phyloP scores from a whole-genome alignment of 2,329 filamentous ascomycete genomes.

The Rutstroemia sp. region DNA sequence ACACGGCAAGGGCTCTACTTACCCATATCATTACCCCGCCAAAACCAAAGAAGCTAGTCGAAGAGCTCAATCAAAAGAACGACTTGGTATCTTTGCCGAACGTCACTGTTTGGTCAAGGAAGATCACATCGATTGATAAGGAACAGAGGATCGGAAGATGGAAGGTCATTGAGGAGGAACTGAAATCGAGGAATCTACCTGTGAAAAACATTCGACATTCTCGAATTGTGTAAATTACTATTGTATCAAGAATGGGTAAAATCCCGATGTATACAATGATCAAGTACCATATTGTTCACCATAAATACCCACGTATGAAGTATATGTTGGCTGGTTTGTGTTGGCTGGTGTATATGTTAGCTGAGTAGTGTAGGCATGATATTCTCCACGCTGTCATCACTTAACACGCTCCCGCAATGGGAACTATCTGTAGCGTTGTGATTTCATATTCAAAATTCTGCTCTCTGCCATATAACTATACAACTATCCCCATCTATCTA shows the following conservation, averaged over 20 bases:
- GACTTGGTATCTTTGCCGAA: slow-evolving; percentile 54
- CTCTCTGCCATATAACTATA: no score
- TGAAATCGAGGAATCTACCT: slow-evolving; percentile 36
- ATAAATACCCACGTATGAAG: no score
- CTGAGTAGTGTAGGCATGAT: no score
- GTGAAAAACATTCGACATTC: neutral
- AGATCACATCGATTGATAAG: slow-evolving; percentile 63
- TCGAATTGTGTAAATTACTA: neutral
- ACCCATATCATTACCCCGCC: slow-evolving; percentile 44
- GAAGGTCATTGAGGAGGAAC: slow-evolving; percentile 71
- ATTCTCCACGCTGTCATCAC: no score
- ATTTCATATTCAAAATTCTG: no score
- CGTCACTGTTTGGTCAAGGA: slow-evolving; percentile 56
- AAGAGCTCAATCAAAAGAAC: slow-evolving; percentile 43
- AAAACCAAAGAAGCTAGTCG: slow-evolving; percentile 54
- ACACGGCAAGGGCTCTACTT: slow-evolving; percentile 48
- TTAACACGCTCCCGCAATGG: no score
- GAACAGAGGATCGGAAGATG: slow-evolving; percentile 66
- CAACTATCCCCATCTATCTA: no score
- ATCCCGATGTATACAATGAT: no score
- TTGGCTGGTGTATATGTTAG: no score
- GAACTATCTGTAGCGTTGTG: no score
- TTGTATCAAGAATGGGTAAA: neutral
- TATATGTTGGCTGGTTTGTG: no score
- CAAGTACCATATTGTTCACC: no score